Evolutionary conservation across 192 early-diverging fungal species (phyloP).

Genomic region (Entomortierella beljakovae): DNA sequence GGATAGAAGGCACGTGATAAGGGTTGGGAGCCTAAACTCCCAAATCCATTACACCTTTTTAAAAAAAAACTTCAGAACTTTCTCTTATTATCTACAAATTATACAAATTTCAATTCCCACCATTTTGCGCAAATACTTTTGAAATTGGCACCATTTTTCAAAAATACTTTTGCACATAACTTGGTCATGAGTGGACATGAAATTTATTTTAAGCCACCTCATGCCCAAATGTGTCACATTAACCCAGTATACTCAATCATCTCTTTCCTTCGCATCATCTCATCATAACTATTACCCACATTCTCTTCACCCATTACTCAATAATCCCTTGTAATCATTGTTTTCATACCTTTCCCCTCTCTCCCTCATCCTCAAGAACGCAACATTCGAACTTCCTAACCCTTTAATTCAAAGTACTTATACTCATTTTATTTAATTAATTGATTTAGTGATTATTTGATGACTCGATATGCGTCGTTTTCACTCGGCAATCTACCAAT

Average conservation of each 20-base stretch:
- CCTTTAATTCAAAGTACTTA: not conserved
- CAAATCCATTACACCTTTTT: not conserved
- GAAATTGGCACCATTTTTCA: not conserved
- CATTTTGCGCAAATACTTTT: not conserved
- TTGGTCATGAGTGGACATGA: too few species aligned
- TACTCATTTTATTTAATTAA: not conserved
- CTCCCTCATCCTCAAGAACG: not conserved
- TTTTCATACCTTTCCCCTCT: not conserved
- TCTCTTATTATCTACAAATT: not conserved
- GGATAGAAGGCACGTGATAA: too few species aligned
- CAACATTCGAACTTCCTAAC: not conserved
- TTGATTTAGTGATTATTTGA: not conserved
- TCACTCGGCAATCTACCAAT: too few species aligned
- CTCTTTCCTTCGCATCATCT: too few species aligned
- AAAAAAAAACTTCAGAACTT: not conserved
- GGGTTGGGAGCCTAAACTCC: too few species aligned
- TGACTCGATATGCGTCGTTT: too few species aligned
- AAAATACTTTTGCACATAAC: too few species aligned
- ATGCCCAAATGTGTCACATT: too few species aligned
- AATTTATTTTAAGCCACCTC: too few species aligned
- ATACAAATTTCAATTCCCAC: too few species aligned
- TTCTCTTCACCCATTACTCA: not conserved
- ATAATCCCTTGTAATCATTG: not conserved
- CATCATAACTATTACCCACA: slow-evolving; percentile 1
- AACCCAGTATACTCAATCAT: too few species aligned